Evolutionary conservation across 2,329 filamentous ascomycete species (phyloP).

Genomic region (Nemania abortiva): DNA sequence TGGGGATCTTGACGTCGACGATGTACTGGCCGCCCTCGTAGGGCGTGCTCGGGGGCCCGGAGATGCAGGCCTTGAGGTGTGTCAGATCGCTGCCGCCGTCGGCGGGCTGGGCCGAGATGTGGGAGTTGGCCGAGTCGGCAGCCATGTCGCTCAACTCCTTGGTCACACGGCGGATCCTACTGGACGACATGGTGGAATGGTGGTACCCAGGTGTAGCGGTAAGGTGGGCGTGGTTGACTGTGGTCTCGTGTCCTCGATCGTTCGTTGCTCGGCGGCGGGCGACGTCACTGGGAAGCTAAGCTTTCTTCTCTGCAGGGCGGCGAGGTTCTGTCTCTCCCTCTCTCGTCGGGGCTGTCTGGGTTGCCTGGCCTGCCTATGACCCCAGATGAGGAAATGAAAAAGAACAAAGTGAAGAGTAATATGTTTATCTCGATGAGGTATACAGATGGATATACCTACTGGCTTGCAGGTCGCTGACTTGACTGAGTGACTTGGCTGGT

Average conservation of each 20-base stretch:
- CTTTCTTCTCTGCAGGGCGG: neutral
- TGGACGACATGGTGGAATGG: conserved; percentile 59
- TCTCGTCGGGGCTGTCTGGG: neutral
- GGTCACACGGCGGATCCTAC: conserved; percentile 70
- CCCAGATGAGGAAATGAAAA: neutral
- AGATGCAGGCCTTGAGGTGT: conserved; percentile 85
- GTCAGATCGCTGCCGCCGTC: conserved; percentile 76
- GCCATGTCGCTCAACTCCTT: conserved; percentile 84
- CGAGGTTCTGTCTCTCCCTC: neutral
- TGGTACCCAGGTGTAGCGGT: no score
- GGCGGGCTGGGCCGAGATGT: conserved; percentile 76
- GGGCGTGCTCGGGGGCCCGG: conserved; percentile 89
- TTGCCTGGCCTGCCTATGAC: neutral
- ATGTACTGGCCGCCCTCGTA: conserved; percentile 88
- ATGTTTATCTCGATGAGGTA: neutral
- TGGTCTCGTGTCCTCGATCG: neutral
- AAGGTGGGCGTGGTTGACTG: no score
- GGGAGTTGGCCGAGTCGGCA: conserved; percentile 75
- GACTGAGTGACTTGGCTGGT: neutral
- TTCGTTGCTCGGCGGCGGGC: neutral
- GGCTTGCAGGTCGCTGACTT: no score
- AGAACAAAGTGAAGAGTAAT: neutral
- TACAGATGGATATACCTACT: neutral
- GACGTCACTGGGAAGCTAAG: conserved; percentile 5
- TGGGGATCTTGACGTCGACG: conserved; percentile 88